These are phyloP conservation scores for Cucurbita argyrosperma DNA, from an alignment of 306 rosid species.

Conservation along the genomic window DNA sequence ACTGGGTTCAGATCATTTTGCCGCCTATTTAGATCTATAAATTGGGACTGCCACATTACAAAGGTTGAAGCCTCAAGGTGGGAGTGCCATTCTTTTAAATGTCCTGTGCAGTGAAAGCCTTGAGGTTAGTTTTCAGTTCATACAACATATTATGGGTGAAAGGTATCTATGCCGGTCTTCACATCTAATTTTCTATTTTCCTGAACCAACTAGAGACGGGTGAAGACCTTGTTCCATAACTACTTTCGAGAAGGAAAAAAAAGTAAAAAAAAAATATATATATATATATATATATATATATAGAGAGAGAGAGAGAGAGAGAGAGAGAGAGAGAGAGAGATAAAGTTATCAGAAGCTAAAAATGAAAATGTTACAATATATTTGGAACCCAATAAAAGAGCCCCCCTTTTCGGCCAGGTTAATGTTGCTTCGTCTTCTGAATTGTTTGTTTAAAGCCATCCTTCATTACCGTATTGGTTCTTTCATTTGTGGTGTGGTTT, in stretches of 20 bases:
- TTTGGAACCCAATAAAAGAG: constrained; percentile 8
- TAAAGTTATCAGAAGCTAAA: constrained; percentile 20
- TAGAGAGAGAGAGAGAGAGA: background rate
- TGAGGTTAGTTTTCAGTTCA: constrained; percentile 39
- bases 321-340: no score
- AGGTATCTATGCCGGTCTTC: constrained; percentile 19
- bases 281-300: background rate
- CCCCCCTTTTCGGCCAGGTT: constrained; percentile 2
- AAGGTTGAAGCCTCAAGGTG: constrained; percentile 17
- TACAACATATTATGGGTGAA: constrained; percentile 32
- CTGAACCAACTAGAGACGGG: constrained; percentile 20
- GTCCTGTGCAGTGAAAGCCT: constrained; percentile 2
- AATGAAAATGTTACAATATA: constrained; percentile 33
- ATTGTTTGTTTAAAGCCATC: background rate
- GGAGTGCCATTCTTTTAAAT: constrained; percentile 26
- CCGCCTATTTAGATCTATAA: constrained; percentile 1
- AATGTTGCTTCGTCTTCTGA: background rate
- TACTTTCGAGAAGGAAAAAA: constrained; percentile 18
- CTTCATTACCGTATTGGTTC: background rate
- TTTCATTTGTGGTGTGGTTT: background rate
- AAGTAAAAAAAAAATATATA: no score
- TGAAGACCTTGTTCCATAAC: constrained; percentile 35
- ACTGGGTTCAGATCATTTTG: constrained; percentile 4
- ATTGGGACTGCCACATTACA: constrained; percentile 10
- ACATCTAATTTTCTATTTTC: constrained; percentile 12